A percentile compares a stretch with the other conserved stretches of the same genome.
Conservation (phyloP, 2,329 filamentous ascomycete genomes). For the Exserohilum turcica region DNA sequence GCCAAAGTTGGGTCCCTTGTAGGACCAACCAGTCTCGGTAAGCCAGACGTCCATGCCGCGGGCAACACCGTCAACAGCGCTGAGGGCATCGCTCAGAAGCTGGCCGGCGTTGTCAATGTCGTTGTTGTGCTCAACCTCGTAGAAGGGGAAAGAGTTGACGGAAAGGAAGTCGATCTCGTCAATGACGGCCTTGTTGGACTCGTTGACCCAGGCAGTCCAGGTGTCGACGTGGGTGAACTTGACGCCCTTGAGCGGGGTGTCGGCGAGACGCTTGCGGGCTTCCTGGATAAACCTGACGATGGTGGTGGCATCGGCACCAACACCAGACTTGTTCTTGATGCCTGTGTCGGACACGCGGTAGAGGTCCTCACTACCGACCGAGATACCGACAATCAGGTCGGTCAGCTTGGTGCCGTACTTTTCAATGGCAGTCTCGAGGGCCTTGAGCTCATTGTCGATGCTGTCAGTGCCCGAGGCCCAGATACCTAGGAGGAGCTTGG, state of each 20-base stretch:
- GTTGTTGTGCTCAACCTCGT: slow-evolving; percentile 41
- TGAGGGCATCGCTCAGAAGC: slow-evolving; percentile 37
- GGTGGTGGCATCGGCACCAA: slow-evolving; percentile 65
- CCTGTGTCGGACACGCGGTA: slow-evolving; percentile 75
- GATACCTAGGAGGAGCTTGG: slow-evolving; percentile 46
- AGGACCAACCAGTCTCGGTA: slow-evolving; percentile 48
- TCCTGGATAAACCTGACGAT: slow-evolving; percentile 64
- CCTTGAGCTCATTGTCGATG: slow-evolving; percentile 44
- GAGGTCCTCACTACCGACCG: slow-evolving; percentile 53
- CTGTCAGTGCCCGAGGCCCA: slow-evolving; percentile 60
- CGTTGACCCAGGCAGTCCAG: slow-evolving; percentile 45
- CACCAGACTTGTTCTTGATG: slow-evolving; percentile 63
- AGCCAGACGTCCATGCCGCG: slow-evolving; percentile 46
- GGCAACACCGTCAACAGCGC: slow-evolving; percentile 37
- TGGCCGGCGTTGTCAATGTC: slow-evolving; percentile 50
- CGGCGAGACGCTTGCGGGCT: slow-evolving; percentile 57
- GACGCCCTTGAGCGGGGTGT: slow-evolving; percentile 62
- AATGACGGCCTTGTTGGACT: slow-evolving; percentile 44
- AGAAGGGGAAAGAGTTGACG: slow-evolving; percentile 48
- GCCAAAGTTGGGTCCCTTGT: slow-evolving; percentile 37
- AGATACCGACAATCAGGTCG: slow-evolving; percentile 44
- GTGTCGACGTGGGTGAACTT: slow-evolving; percentile 52
- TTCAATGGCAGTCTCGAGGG: slow-evolving; percentile 39
- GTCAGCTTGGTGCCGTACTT: slow-evolving; percentile 58
- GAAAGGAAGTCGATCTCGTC: slow-evolving; percentile 46